These are phyloP conservation scores for Elaeis oleifera DNA, from an alignment of 202 grass and related monocot genomes.

Conservation along the genomic window DNA sequence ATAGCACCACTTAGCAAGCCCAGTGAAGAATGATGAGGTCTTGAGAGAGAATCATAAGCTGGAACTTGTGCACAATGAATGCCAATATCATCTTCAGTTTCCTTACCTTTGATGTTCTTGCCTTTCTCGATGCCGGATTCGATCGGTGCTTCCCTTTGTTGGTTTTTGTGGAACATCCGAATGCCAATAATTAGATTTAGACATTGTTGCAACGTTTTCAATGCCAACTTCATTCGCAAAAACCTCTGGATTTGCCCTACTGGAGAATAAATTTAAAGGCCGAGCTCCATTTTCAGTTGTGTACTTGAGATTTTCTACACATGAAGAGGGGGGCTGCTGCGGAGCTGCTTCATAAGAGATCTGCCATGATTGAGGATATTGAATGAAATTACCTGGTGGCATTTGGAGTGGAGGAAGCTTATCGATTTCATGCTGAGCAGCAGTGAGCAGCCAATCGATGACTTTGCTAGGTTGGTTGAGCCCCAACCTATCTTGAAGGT, in stretches of 20 bases:
- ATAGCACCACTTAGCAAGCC: too few species aligned
- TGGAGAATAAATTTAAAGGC: conserved; percentile 2
- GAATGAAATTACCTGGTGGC: conserved; percentile 33
- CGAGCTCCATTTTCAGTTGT: neutral
- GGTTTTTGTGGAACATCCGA: neutral
- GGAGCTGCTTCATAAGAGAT: neutral
- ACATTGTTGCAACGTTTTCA: neutral
- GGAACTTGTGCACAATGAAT: too few species aligned
- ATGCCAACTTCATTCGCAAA: neutral
- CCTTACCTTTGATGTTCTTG: too few species aligned
- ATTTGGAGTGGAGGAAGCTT: conserved; percentile 93
- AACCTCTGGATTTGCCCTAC: neutral
- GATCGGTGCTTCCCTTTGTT: neutral
- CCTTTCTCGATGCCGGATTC: neutral
- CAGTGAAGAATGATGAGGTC: too few species aligned
- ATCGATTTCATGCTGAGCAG: conserved; percentile 91
- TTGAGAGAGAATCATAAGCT: too few species aligned
- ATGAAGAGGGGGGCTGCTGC: neutral
- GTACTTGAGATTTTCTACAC: neutral
- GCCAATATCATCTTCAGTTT: too few species aligned
- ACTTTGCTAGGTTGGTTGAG: conserved; percentile 98
- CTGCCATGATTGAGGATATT: neutral
- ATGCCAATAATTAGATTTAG: neutral
- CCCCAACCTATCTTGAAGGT: conserved; percentile 91
- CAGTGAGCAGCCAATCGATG: conserved; percentile 92